A percentile compares a stretch with the other conserved stretches of the same genome.
Conservation (phyloP, 2,329 filamentous ascomycete genomes). For the Trichoderma koningiopsis region DNA sequence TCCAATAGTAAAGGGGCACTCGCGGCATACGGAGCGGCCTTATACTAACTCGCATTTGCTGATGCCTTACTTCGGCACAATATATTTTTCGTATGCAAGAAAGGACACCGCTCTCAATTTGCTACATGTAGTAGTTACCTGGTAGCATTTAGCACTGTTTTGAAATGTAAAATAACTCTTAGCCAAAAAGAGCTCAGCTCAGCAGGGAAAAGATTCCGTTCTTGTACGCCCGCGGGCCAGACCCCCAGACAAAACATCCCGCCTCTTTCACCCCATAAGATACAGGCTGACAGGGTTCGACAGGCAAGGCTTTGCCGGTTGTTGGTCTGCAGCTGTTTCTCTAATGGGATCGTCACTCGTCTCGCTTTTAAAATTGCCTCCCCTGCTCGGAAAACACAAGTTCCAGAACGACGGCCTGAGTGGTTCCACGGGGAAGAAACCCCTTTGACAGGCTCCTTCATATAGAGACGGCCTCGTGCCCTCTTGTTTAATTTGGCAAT, state of each 20-base stretch:
- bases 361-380: not conserved
- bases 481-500: not conserved
- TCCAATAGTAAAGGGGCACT: not conserved
- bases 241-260: not conserved
- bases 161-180: not conserved
- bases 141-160: not conserved
- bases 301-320: not conserved
- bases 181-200: not conserved
- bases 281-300: not conserved
- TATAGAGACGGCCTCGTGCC: not conserved
- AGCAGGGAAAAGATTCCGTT: not conserved
- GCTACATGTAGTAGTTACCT: not conserved
- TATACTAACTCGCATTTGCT: not conserved
- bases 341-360: not conserved
- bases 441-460: not conserved
- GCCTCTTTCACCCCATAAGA: not conserved
- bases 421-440: not conserved
- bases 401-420: not conserved
- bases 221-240: not conserved
- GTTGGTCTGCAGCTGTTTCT: not conserved
- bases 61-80: not conserved
- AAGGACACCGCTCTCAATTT: not conserved
- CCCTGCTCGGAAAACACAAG: not conserved
- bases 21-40: not conserved
- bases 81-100: not conserved